A percentile compares a stretch with the other conserved stretches of the same genome.
These are phyloP conservation scores for Stropharia rugosoannulata DNA, from an alignment of 768 basidiomycete genomes.

Conservation along the genomic window DNA sequence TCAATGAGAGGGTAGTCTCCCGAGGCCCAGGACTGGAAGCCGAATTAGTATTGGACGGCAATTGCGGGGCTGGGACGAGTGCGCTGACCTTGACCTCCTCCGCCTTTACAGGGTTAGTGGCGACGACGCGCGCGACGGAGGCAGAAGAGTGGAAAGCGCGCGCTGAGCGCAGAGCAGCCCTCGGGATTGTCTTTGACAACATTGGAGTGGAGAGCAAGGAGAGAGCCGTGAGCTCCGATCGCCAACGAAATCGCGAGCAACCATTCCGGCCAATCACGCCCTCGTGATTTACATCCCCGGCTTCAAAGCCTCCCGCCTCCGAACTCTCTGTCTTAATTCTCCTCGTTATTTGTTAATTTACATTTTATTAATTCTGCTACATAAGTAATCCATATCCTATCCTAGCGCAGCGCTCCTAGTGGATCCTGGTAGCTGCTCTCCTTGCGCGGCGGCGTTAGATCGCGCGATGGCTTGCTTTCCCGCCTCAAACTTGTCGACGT, in stretches of 20 bases:
- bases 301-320: conserved; percentile 12
- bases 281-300: conserved; percentile 36
- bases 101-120: conserved; percentile 75
- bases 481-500: conserved; percentile 38
- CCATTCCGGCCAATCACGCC: conserved; percentile 40
- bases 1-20: conserved; percentile 97
- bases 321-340: neutral
- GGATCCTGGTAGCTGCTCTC: conserved; percentile 35
- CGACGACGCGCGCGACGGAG: conserved; percentile 57
- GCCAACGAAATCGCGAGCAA: conserved; percentile 23
- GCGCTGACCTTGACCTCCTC: conserved; percentile 72
- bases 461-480: conserved; percentile 22
- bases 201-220: conserved; percentile 37
- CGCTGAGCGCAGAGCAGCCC: conserved; percentile 45
- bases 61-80: conserved; percentile 7
- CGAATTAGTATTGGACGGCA: conserved; percentile 9
- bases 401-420: conserved; percentile 34
- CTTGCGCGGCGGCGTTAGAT: conserved; percentile 26
- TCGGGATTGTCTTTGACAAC: conserved; percentile 65
- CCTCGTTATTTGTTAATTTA: conserved; percentile 5
- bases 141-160: conserved; percentile 70
- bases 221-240: conserved; percentile 22
- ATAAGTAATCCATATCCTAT: conserved; percentile 12
- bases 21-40: conserved; percentile 65
- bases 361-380: conserved; percentile 8